Evolutionary conservation across 116 monocot genomes (phyloP), one percentile per base, ranked within the genome.

Genomic region (Zostera marina): DNA sequence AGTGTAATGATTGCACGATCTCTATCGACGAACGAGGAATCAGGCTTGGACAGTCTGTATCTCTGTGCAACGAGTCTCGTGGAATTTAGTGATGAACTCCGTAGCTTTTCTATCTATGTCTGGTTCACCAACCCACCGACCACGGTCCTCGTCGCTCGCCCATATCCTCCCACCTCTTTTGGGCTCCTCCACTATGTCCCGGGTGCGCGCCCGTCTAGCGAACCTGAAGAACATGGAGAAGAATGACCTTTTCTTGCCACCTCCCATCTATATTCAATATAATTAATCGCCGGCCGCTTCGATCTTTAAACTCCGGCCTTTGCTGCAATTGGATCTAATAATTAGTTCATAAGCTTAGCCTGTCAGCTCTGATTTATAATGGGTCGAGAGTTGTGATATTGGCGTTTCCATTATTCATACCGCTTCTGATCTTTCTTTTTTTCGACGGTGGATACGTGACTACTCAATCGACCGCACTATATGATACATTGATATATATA

Each of bases 141-240:
- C 63, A 4, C 58, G 26, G 44, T 73, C 73, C 62, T 73, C 67
- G 61, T 73, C 73, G 62, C 73, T 73, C 0, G 57, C 57, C 44
- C 62, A 61, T 6, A 67, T 23, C 42, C 53, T 72, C 47, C 14
- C 5, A 15, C 7, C 38, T 40, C 38, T 45, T 61, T 23, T 66
- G 53, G 20, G 32, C 41, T n/a, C 59, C 61, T 16, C 47, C 32
- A 46, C 45, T 1, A 25, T 8, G 10, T 14, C 2, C 39, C 41
- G 44, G n/a, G 7, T 5, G 21, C 20, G 41, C 14, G 23, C 15
- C 21, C 56, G n/a, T 47, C 44, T 5, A 0, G 40, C 23, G 41
- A 61, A 56, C 1, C 56, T 24, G 66, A 65, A 65, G 21, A 72
- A n/a, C 42, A 23, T 17, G 41, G 47, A 56, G 63, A 56, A 70